phyloP scores from a whole-genome alignment of 306 rosid genomes.

The Hylodesmum podocarpum region DNA sequence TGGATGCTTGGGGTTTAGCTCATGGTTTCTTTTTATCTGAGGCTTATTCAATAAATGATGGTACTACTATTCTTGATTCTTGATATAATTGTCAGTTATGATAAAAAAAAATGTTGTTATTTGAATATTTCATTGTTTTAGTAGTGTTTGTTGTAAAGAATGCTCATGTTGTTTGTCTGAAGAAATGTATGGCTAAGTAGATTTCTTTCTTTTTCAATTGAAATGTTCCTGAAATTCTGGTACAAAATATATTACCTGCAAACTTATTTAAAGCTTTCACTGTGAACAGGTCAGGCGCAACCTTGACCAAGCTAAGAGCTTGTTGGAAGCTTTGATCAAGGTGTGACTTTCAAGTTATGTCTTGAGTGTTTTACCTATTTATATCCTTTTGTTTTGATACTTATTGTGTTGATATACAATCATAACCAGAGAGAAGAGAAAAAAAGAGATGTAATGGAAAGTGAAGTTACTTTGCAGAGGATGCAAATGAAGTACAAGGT shows the following conservation, averaged over 20 bases:
- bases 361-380: constrained; percentile 2
- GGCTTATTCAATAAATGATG: constrained; percentile 4
- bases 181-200: not conserved
- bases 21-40: not conserved
- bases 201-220: not conserved
- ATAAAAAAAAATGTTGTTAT: not conserved
- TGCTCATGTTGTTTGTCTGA: constrained; percentile 6
- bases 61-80: not conserved
- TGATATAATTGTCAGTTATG: not conserved
- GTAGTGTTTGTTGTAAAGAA: not conserved
- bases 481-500: constrained; percentile 97
- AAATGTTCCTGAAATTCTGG: not conserved
- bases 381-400: constrained; percentile 24
- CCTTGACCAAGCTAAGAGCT: constrained; percentile 95
- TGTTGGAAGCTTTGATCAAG: constrained; percentile 88
- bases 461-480: constrained; percentile 90
- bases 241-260: constrained; percentile 1
- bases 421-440: constrained; percentile 86
- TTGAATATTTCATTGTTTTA: not conserved
- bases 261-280: constrained; percentile 16
- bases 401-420: constrained; percentile 27
- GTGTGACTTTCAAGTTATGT: constrained; percentile 39
- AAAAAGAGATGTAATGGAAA: constrained; percentile 86
- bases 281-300: constrained; percentile 86
- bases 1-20: constrained; percentile 5